Evolutionary conservation across 371 early-diverging fungal genomes (phyloP), one percentile per base, ranked within the genome.

Genomic region (Mortierella sp.): DNA sequence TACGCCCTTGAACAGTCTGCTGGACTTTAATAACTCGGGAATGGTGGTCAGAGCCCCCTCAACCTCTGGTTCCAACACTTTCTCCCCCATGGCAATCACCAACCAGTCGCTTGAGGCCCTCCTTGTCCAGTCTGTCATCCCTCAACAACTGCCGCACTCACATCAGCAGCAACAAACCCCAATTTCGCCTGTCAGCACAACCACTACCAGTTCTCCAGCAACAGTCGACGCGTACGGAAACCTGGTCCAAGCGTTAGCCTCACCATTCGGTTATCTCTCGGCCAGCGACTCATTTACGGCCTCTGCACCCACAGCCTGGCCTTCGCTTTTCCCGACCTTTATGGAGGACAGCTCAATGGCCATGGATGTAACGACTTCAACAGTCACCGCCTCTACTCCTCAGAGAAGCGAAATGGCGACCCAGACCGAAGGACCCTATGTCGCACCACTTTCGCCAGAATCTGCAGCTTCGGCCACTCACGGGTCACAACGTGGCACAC

Each of bases 331-430:
- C 78, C 78, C 78, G 16, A 38, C 41, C 16, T 21, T 63, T 38
- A 35, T 48, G n/a, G 75, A 80, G 4, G 72, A 46, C 21, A 78
- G 18, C 21, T 29, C 63, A 27, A 35, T 54, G 21, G 8, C 63
- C 8, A 35, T 78, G 63, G 60, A 63, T 24, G 54, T 56, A 29
- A 70, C 75, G 7, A 70, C 71, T 4, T 54, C 74, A 56, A 49
- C 54, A 7, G 75, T 75, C 48, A 43, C 76, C 7, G n/a, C 35
- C 43, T 43, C 77, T 38, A 27, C 51, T 14, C 77, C 88, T 27
- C 77, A 84, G 29, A 83, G 80, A 4, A 75, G 32, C 10, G 86
- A 86, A 63, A 86, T 86, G 38, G 82, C 82, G 18, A 86, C 82
- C 4, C 86, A 86, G 41, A 86, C 86, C 11, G 82, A 82, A 55